Evolutionary conservation across 805 yeast genomes (phyloP), one percentile per base, ranked within the genome.

Genomic region (Lipomyces lipofer): DNA sequence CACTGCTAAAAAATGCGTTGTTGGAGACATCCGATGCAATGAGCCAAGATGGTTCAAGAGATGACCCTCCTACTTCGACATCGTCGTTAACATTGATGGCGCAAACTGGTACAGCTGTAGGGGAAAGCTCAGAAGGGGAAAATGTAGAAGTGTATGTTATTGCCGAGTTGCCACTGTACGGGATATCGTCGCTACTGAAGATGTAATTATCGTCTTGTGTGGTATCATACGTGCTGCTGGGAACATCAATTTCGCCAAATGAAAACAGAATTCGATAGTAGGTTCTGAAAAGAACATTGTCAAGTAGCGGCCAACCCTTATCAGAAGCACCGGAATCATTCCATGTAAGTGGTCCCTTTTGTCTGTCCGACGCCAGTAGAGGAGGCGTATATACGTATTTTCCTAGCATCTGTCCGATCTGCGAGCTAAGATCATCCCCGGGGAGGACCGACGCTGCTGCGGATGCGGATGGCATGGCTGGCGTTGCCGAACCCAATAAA

Each of bases 1-100:
- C 60, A 0, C 52, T 56, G 13, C 71, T 59, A 0, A 77, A 68
- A 64, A 79, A 84, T 0, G 74, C 72, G 10, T 43, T 32, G 0
- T 58, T 62, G 0, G 66, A 62, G 27, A 68, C 58, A 59, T 83
- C 84, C 45, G 71, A 70, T 0, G 74, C 58, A 43, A 70, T 71
- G 42, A 74, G 65, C 78, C 79, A 77, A 12, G 71, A 58, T 3
- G 63, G 57, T 13, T 47, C 25, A 12, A 44, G 39, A 12, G 25
- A 13, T 21, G 17, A 8, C 4, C 51, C 53, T 17, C 45, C 30
- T 8, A 46, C 28, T 17, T 39, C 33, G 27, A 56, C 49, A 7
- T 36, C 9, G 28, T 21, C 32, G 17, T 38, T 44, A 2, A 10
- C 10, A 12, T 10, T 39, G 19, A 56, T 17, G 1, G 45, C 21